Percentiles rank a stretch among this genome's conserved stretches.
Conservation (phyloP, 2,329 filamentous ascomycete genomes). For the Trichocomaceae sp. region DNA sequence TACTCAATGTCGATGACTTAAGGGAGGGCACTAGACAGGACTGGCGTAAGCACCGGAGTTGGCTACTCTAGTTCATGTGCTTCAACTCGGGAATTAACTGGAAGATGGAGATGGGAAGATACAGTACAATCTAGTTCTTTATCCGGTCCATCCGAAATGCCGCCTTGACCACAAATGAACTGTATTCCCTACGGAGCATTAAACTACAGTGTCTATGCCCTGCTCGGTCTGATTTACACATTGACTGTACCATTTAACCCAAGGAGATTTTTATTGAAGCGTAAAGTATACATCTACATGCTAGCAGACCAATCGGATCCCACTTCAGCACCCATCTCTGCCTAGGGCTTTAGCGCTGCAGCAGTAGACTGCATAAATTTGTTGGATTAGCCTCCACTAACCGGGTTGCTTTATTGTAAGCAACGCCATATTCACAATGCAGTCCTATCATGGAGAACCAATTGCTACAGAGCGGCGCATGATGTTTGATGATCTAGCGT, state of each 20-base stretch:
- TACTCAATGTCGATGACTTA: constrained; percentile 14
- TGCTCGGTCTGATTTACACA: background rate
- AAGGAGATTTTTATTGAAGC: background rate
- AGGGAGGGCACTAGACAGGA: constrained; percentile 11
- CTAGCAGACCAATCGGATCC: background rate
- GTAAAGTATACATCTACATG: background rate
- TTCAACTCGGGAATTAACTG: background rate
- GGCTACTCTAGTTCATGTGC: background rate
- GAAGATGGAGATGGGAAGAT: background rate
- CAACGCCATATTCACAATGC: background rate
- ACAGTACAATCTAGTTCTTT: background rate
- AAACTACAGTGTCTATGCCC: background rate
- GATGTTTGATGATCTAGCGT: constrained; percentile 17
- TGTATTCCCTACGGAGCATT: background rate
- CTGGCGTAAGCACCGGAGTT: constrained; percentile 13
- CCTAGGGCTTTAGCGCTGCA: background rate
- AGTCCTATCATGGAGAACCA: background rate
- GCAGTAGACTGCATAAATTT: background rate
- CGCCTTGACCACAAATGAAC: background rate
- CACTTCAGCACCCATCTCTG: background rate
- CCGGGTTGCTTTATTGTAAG: background rate
- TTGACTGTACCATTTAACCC: no score
- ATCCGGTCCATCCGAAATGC: no score
- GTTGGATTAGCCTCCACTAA: background rate
- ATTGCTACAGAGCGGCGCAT: constrained; percentile 14